Percentiles rank a stretch among this genome's conserved stretches.
Evolutionary conservation across 768 basidiomycete genomes (phyloP).

Genomic region (Tulasnella sp.): DNA sequence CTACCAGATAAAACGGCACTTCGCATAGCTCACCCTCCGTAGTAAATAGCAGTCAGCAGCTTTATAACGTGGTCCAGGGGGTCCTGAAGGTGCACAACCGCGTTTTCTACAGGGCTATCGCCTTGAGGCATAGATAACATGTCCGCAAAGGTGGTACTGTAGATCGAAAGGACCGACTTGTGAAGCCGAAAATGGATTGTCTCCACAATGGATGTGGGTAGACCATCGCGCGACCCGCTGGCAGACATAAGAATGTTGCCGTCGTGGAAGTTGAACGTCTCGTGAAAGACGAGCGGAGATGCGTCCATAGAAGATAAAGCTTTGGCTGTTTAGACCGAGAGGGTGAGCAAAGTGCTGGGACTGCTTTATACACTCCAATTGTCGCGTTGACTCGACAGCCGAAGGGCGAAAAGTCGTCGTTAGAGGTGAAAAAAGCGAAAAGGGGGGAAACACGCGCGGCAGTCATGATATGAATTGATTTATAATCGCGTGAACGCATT

Average conservation of each 20-base stretch:
- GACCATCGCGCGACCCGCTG: not conserved
- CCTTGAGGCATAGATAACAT: not conserved
- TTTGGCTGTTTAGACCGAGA: too few relatives aligned
- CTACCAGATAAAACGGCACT: not conserved
- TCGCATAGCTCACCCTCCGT: not conserved
- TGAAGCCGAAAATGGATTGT: not conserved
- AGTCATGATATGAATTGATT: not conserved
- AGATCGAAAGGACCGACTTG: not conserved
- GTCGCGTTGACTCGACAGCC: not conserved
- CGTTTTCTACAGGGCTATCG: not conserved
- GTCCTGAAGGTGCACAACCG: not conserved
- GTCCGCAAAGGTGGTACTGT: not conserved
- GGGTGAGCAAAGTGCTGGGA: too few relatives aligned
- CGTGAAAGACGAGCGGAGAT: not conserved
- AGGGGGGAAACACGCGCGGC: not conserved
- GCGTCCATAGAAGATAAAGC: too few relatives aligned
- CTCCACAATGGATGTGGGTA: not conserved
- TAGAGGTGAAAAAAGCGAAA: not conserved
- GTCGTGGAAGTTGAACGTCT: not conserved
- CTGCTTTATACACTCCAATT: too few relatives aligned
- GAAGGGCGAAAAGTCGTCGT: not conserved
- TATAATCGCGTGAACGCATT: not conserved
- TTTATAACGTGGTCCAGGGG: not conserved
- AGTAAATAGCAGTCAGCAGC: not conserved
- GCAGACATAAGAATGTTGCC: not conserved